Conservation (phyloP, 2,329 filamentous ascomycete genomes). For the Penicillium psychrosexuale region DNA sequence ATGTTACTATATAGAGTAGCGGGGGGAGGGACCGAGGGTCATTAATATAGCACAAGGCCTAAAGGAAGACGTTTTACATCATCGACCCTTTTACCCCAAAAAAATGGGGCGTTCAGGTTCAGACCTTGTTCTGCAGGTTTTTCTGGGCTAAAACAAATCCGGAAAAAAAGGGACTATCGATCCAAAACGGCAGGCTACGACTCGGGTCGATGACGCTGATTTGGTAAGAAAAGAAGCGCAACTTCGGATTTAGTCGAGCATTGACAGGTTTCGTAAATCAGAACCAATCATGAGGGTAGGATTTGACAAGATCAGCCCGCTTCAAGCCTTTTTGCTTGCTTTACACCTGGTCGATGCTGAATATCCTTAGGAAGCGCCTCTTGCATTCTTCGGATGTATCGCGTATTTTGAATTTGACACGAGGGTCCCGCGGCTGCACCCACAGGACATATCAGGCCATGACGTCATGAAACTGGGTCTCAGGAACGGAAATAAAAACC, state of each 20-base stretch:
- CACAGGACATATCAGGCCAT: conserved; percentile 1
- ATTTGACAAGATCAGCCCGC: neutral
- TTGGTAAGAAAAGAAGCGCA: conserved; percentile 3
- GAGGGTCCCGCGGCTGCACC: too few relatives aligned
- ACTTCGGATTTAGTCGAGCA: neutral
- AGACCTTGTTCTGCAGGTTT: conserved; percentile 8
- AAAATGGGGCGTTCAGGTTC: neutral
- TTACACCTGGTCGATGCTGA: neutral
- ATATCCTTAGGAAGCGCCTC: neutral
- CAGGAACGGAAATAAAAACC: conserved; percentile 5
- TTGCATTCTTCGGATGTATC: neutral
- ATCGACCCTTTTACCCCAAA: neutral
- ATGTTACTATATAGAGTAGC: neutral
- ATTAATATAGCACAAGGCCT: conserved; percentile 17
- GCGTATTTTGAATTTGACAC: neutral
- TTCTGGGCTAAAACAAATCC: neutral
- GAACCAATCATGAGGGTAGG: neutral
- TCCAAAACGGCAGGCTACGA: conserved; percentile 9
- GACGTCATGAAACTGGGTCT: conserved; percentile 17
- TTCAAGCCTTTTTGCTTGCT: neutral
- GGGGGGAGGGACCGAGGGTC: conserved; percentile 2
- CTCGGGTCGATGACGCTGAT: conserved; percentile 3
- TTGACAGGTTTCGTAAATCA: neutral
- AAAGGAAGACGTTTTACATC: neutral
- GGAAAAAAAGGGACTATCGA: neutral